These are phyloP conservation scores for Eimeria tenella DNA, from an alignment of 169 alveolate species.

Conservation along the genomic window DNA sequence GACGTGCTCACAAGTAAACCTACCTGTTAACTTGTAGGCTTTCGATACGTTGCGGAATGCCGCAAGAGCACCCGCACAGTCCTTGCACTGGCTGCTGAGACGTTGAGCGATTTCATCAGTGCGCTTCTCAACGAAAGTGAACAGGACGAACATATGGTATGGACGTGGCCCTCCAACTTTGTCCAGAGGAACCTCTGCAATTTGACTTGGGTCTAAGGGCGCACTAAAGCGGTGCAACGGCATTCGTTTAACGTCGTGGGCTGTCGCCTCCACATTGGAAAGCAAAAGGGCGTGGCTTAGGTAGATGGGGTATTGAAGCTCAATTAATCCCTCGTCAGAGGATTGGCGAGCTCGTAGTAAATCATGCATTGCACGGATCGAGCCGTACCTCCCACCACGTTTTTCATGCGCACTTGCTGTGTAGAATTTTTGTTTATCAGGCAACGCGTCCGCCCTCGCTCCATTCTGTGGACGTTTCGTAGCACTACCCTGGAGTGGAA, in stretches of 20 bases:
- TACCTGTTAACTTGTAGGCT: constrained; percentile 64
- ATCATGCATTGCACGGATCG: constrained; percentile 32
- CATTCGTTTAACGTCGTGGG: constrained; percentile 50
- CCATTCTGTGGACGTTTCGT: neutral
- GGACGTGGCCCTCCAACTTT: constrained; percentile 65
- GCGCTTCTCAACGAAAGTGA: constrained; percentile 42
- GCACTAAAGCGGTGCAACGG: constrained; percentile 66
- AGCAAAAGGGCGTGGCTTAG: constrained; percentile 55
- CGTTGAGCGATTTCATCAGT: constrained; percentile 31
- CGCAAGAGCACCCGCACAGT: constrained; percentile 48
- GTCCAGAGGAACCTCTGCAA: constrained; percentile 45
- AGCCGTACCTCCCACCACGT: constrained; percentile 6
- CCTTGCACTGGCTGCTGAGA: constrained; percentile 61
- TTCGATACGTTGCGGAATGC: constrained; percentile 42
- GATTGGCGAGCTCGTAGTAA: constrained; percentile 41
- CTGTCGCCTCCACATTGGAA: constrained; percentile 44
- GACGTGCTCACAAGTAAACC: neutral
- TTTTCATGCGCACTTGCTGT: neutral
- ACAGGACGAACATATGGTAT: constrained; percentile 52
- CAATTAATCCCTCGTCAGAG: constrained; percentile 47
- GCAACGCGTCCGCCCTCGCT: neutral
- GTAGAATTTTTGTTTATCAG: neutral
- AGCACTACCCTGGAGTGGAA: neutral
- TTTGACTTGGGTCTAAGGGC: constrained; percentile 36
- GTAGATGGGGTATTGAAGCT: constrained; percentile 12